A percentile compares a stretch with the other conserved stretches of the same genome.
Conservation (phyloP, 768 basidiomycete genomes). For the Xerocomellus intermedius region DNA sequence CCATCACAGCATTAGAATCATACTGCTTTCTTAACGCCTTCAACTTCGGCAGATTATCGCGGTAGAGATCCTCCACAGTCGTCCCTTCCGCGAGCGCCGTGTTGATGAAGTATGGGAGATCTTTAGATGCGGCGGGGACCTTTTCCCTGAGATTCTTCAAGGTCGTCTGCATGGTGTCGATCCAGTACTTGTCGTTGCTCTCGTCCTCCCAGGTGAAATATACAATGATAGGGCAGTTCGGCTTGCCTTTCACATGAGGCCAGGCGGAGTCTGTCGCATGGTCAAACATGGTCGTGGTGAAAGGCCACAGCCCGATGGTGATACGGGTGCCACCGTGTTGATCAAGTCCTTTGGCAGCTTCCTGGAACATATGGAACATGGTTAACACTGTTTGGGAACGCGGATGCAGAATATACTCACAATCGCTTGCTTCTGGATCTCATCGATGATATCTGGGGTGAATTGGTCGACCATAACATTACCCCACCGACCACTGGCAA, state of each 20-base stretch:
- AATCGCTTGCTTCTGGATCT: neutral
- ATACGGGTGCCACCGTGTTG: constrained; percentile 5
- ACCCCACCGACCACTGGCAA: constrained; percentile 18
- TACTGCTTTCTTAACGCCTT: neutral
- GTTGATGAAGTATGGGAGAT: constrained; percentile 12
- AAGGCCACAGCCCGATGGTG: constrained; percentile 14
- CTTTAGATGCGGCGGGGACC: neutral
- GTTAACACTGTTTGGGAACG: neutral
- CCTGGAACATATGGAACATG: neutral
- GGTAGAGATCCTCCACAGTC: constrained; percentile 11
- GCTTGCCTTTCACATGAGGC: constrained; percentile 8
- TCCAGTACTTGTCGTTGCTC: constrained; percentile 10
- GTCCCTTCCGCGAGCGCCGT: constrained; percentile 4
- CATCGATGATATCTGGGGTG: constrained; percentile 9
- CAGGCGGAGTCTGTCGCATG: constrained; percentile 11
- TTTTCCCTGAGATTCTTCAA: neutral
- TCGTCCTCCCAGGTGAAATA: constrained; percentile 14
- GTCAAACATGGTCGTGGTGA: constrained; percentile 17
- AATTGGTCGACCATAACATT: constrained; percentile 17
- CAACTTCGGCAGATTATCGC: neutral
- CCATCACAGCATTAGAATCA: neutral
- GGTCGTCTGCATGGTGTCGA: constrained; percentile 2
- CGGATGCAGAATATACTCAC: neutral
- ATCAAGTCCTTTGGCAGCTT: neutral
- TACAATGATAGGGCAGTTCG: constrained; percentile 13